Evolutionary conservation across 768 basidiomycete genomes (phyloP), one percentile per base, ranked within the genome.

Genomic region (Mycena metata): DNA sequence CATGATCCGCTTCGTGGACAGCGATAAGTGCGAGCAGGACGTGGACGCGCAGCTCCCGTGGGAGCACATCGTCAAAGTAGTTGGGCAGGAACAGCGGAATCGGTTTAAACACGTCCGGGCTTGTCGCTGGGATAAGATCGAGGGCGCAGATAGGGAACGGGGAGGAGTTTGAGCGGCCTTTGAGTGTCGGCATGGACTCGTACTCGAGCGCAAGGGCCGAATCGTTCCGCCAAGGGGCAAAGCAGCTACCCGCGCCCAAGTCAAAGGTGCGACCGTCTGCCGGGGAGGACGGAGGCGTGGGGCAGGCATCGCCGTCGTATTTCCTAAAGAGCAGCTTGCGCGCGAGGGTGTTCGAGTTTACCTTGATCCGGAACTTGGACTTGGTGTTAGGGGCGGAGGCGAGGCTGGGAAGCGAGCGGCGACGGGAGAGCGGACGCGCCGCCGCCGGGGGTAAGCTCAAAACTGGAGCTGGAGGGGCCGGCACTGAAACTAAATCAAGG

Each of bases 41-140:
- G 17, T 84, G 80, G 52, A 96, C 78, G 66, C 84, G 88, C 59
- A 95, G 79, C 75, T 96, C 94, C 61, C 83, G 86, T 8, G 94
- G 94, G 15, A 96, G 82, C 59, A 84, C 76, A 26, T 89, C 87
- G 72, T 93, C 91, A 69, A 95, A 93, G 73, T 89, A 85, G 71
- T 89, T 87, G 24, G 76, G 83, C n/a, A 83, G 77, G 43, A 84
- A 70, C 39, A 85, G 67, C 5, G 84, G 84, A 62, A 90, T 78
- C 16, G 90, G 87, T 43, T 79, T 76, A 73, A 88, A 89, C 13
- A 85, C 72, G 71, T 90, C 88, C 26, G 83, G 77, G 10, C 82
- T 77, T n/a, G 80, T 75, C 26, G 80, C 74, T 5, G 90, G 86
- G 30, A 91, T 80, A 64, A 87, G 80, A 69, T 93, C 91, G 60